These are phyloP conservation scores for Beta corolliflora DNA, from an alignment of 179 eudicot genomes.

Conservation along the genomic window DNA sequence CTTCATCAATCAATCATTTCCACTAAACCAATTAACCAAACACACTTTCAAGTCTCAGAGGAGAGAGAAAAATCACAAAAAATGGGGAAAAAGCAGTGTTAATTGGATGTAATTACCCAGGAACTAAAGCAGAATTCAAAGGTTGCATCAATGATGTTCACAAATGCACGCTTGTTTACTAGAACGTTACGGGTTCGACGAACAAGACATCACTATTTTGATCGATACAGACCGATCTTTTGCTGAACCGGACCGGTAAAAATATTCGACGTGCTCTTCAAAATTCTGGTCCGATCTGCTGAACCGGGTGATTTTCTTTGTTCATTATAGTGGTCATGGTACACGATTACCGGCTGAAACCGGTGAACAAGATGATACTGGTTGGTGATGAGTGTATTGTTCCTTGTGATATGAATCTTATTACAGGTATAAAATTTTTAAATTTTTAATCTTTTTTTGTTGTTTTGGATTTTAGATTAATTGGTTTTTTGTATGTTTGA, in stretches of 20 bases:
- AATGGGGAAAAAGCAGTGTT: slow-evolving; percentile 45
- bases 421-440: slow-evolving; percentile 41
- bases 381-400: slow-evolving; percentile 91
- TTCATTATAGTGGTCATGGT: slow-evolving; percentile 92
- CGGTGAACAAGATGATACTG: slow-evolving; percentile 84
- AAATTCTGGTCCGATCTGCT: slow-evolving; percentile 51
- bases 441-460: not conserved
- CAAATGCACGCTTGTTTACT: slow-evolving; percentile 30
- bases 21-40: not conserved
- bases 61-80: not conserved
- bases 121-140: slow-evolving; percentile 45
- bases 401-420: slow-evolving; percentile 78
- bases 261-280: slow-evolving; percentile 57
- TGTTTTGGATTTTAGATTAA: not conserved
- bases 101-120: slow-evolving; percentile 46
- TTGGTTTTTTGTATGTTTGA: not conserved
- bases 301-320: slow-evolving; percentile 60
- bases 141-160: slow-evolving; percentile 50
- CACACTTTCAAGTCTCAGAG: not conserved
- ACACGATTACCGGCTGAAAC: slow-evolving; percentile 91
- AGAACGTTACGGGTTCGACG: slow-evolving; percentile 51
- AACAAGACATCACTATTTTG: slow-evolving; percentile 53
- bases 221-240: slow-evolving; percentile 58
- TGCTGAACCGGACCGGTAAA: slow-evolving; percentile 60
- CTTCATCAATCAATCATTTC: not conserved